Base-by-base conservation (phyloP, 176 grass and related monocot species). In the Dactylis glomerata region DNA sequence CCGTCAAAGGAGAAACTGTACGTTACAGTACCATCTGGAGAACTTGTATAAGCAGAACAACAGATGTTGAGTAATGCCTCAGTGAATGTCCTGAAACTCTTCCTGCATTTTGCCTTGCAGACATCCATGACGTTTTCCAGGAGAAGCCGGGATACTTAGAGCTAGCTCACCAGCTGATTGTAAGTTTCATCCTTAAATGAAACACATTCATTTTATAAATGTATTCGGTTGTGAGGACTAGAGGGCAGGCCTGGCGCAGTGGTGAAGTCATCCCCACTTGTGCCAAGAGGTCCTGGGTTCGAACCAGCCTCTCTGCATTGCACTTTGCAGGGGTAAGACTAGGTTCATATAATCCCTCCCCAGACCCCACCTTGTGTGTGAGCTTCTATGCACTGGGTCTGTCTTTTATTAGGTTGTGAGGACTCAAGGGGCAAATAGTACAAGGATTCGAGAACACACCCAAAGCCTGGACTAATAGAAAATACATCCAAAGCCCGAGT, bases 1-100 rank as follows among this genome's bases (percentile, higher is more conserved):
- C 44, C 88, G 85, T 72, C 72, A 94, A 81, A 93, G 96, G 81
- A 95, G 93, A 86, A 94, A 92, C 54, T 94, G 96, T 99, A 85
- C 68, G 91, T 76, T 78, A 78, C 57, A 77, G 61, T 81, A 90
- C 19, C 78, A 86, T 71, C 34, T 70, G 36, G 34, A 85, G 62
- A 81, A 61, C 41, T n/a, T 70, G 13, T 70, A 67, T 30, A 14
- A 85, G 31, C 6, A 77, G 20, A 65, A 1, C 9, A 19, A 0
- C 3, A 12, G 7, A 40, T 17, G 10, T 58, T 22, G 38, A 83
- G 68, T 80, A 79, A 78, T 27, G 33, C 62, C 38, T 68, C 65
- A 17, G 27, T 20, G 65, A 50, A 54, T 65, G 16, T 17, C 36
- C 37, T 66, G 59, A 57, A 65, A 86, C 10, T 78, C 62, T 78